A percentile compares a stretch with the other conserved stretches of the same genome.
phyloP scores from a whole-genome alignment of 148 eudicot species.

The Amaranthus cruentus region DNA sequence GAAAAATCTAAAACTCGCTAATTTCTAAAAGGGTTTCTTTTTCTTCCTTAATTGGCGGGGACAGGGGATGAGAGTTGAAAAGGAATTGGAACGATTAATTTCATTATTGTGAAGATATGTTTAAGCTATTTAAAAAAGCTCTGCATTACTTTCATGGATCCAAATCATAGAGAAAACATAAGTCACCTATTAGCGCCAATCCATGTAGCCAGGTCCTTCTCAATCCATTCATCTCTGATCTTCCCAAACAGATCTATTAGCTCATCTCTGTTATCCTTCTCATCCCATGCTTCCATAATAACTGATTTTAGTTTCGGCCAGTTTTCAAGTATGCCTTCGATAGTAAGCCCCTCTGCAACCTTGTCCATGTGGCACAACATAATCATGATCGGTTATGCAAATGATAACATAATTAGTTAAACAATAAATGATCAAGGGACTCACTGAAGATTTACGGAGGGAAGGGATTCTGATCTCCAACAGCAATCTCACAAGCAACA shows the following conservation, averaged over 20 bases:
- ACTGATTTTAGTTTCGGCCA: conserved; percentile 74
- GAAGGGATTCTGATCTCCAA: conserved; percentile 64
- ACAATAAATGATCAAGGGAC: conserved; percentile 23
- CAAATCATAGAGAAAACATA: conserved; percentile 9
- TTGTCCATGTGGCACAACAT: conserved; percentile 18
- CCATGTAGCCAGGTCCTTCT: conserved; percentile 79
- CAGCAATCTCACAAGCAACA: conserved; percentile 84
- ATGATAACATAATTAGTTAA: neutral
- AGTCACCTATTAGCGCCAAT: conserved; percentile 91
- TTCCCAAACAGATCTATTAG: conserved; percentile 82
- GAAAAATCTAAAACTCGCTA: no score
- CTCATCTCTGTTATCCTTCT: conserved; percentile 58
- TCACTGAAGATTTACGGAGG: conserved; percentile 72
- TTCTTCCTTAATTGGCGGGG: neutral
- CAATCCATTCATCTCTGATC: conserved; percentile 95
- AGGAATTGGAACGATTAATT: neutral
- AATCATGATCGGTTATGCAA: neutral
- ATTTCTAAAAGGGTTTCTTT: neutral
- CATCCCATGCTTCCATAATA: conserved; percentile 82
- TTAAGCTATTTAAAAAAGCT: neutral
- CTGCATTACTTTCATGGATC: neutral
- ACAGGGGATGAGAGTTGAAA: neutral
- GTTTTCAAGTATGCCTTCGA: conserved; percentile 67
- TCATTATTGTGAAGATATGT: neutral
- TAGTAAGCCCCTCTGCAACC: conserved; percentile 84